A percentile compares a stretch with the other conserved stretches of the same genome.
Evolutionary conservation across 2,329 filamentous ascomycete species (phyloP).

Genomic region (Aureobasidium zeae): DNA sequence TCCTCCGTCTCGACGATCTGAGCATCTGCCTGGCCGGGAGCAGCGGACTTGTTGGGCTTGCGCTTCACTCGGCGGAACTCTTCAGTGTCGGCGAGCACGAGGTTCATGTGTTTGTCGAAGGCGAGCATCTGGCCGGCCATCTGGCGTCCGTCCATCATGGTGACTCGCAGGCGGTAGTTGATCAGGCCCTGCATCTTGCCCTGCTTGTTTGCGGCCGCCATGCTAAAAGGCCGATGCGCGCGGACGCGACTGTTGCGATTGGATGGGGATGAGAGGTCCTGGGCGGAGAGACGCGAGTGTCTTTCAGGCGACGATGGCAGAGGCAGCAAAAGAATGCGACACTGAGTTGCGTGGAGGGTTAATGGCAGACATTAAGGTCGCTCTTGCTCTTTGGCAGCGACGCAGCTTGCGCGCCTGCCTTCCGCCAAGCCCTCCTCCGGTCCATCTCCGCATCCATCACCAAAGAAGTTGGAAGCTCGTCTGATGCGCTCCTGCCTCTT

Average conservation of each 20-base stretch:
- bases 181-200: slow-evolving; percentile 96
- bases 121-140: slow-evolving; percentile 98
- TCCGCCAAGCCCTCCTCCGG: too few relatives aligned
- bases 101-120: slow-evolving; percentile 99
- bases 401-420: slow-evolving; percentile 10
- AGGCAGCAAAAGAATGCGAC: slow-evolving; percentile 2
- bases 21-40: slow-evolving; percentile 54
- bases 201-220: slow-evolving; percentile 67
- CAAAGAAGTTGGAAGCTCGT: slow-evolving; percentile 11
- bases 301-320: neutral
- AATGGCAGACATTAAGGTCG: slow-evolving; percentile 1
- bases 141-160: slow-evolving; percentile 86
- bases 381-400: slow-evolving; percentile 1
- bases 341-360: neutral
- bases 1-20: slow-evolving; percentile 78
- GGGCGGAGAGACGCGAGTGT: neutral
- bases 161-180: slow-evolving; percentile 98
- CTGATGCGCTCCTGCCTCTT: neutral
- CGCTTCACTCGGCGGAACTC: slow-evolving; percentile 89
- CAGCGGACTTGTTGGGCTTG: slow-evolving; percentile 65
- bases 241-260: slow-evolving; percentile 15
- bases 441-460: slow-evolving; percentile 6
- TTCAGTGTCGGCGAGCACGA: slow-evolving; percentile 96
- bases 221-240: slow-evolving; percentile 25
- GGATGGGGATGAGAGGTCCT: neutral